These are phyloP conservation scores for Pyrenochaeta sp. DNA, from an alignment of 2,329 filamentous ascomycete species.

Conservation along the genomic window DNA sequence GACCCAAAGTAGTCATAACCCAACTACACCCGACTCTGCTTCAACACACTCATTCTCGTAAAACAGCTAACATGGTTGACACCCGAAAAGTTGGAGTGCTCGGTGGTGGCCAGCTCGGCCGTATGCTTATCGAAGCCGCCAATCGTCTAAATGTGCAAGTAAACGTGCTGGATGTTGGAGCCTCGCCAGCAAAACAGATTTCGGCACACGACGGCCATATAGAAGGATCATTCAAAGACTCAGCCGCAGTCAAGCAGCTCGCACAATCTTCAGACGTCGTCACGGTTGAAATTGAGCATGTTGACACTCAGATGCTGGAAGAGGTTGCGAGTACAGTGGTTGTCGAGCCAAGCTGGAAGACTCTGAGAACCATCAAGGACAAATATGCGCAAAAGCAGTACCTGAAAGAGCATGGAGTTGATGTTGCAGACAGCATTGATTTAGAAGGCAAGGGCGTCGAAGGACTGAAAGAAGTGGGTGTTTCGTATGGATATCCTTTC, in stretches of 20 bases:
- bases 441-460: slow-evolving; percentile 66
- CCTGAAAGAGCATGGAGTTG: slow-evolving; percentile 71
- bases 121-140: slow-evolving; percentile 93
- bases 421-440: slow-evolving; percentile 74
- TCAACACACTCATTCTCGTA: no score
- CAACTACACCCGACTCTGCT: slow-evolving; percentile 14
- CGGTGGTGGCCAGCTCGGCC: slow-evolving; percentile 71
- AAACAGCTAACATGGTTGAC: slow-evolving; percentile 35
- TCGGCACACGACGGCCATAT: slow-evolving; percentile 78
- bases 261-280: slow-evolving; percentile 79
- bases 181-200: slow-evolving; percentile 84
- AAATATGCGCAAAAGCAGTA: slow-evolving; percentile 91
- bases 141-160: slow-evolving; percentile 78
- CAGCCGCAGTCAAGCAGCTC: slow-evolving; percentile 79
- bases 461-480: slow-evolving; percentile 69
- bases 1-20: slow-evolving; percentile 27
- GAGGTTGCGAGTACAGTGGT: slow-evolving; percentile 75
- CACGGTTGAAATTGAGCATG: slow-evolving; percentile 95
- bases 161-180: slow-evolving; percentile 78
- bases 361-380: slow-evolving; percentile 88
- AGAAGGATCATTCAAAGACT: slow-evolving; percentile 86
- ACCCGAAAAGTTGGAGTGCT: slow-evolving; percentile 45
- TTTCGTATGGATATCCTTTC: slow-evolving; percentile 77
- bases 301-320: slow-evolving; percentile 87
- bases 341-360: slow-evolving; percentile 81